Percentiles rank a stretch among this genome's conserved stretches.
These are phyloP conservation scores for Astraeus odoratus DNA, from an alignment of 768 basidiomycete species.

Conservation along the genomic window DNA sequence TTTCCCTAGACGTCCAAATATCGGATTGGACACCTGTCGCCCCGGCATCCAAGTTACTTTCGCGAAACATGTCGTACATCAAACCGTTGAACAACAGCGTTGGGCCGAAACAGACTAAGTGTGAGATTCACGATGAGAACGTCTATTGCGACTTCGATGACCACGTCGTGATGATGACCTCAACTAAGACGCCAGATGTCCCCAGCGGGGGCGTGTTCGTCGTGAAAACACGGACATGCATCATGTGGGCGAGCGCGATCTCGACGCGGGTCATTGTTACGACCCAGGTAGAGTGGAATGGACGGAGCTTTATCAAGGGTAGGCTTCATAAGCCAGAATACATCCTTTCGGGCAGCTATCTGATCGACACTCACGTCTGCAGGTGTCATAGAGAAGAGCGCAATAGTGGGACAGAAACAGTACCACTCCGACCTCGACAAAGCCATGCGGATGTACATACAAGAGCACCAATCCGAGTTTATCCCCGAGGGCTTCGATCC, in stretches of 20 bases:
- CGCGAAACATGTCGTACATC: slow-evolving; percentile 93
- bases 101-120: slow-evolving; percentile 93
- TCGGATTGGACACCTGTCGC: slow-evolving; percentile 83
- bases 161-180: slow-evolving; percentile 77
- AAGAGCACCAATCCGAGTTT: slow-evolving; percentile 86
- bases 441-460: slow-evolving; percentile 84
- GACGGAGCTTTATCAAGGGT: slow-evolving; percentile 96
- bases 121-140: slow-evolving; percentile 87
- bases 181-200: slow-evolving; percentile 89
- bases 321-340: slow-evolving; percentile 7
- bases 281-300: slow-evolving; percentile 92
- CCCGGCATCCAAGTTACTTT: slow-evolving; percentile 59
- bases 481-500: slow-evolving; percentile 73
- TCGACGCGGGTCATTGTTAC: slow-evolving; percentile 80
- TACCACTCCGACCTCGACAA: slow-evolving; percentile 81
- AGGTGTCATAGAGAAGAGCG: slow-evolving; percentile 93
- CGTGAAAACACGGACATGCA: slow-evolving; percentile 90
- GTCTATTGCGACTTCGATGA: slow-evolving; percentile 77
- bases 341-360: background rate
- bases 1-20: slow-evolving; percentile 76
- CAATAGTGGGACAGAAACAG: slow-evolving; percentile 84
- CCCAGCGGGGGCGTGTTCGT: slow-evolving; percentile 90
- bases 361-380: slow-evolving; percentile 4
- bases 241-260: slow-evolving; percentile 86
- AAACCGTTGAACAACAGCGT: slow-evolving; percentile 84